phyloP scores from a whole-genome alignment of 257 asterid species.

The Salvia rosmarinus region DNA sequence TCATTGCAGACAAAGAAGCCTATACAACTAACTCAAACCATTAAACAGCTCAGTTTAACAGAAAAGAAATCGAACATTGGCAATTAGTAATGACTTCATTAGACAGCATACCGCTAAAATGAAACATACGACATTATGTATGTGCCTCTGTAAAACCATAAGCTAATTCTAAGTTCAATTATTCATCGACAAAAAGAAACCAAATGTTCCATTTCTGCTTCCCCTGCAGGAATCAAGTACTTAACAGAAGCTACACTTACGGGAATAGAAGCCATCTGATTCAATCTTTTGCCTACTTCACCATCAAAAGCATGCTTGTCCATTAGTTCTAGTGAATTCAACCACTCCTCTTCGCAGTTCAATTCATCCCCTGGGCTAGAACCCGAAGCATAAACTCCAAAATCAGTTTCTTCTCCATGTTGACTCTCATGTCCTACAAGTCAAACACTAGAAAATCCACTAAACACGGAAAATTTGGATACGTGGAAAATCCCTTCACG shows the following conservation, averaged over 20 bases:
- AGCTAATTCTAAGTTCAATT: too few relatives aligned
- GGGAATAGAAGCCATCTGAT: constrained; percentile 88
- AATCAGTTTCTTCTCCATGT: constrained; percentile 52
- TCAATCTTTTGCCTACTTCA: constrained; percentile 81
- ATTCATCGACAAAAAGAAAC: too few relatives aligned
- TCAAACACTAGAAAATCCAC: constrained; percentile 26
- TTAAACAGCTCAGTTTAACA: too few relatives aligned
- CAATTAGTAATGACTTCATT: not conserved
- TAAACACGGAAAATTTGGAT: constrained; percentile 5
- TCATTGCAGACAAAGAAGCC: not conserved
- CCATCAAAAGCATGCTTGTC: constrained; percentile 74
- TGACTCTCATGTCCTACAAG: constrained; percentile 55
- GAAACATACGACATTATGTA: too few relatives aligned
- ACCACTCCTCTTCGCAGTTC: constrained; percentile 62
- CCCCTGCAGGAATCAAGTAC: not conserved
- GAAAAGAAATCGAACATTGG: too few relatives aligned
- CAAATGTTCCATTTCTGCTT: not conserved
- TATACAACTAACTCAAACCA: not conserved
- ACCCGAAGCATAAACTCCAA: constrained; percentile 55
- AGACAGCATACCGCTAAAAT: not conserved
- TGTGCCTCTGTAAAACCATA: not conserved
- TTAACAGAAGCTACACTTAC: constrained; percentile 48
- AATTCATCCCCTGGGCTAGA: constrained; percentile 67
- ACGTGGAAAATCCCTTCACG: constrained; percentile 3
- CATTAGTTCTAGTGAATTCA: constrained; percentile 57